Base-by-base conservation (phyloP, 345 rosid species). In the Moricandia moricandioides region DNA sequence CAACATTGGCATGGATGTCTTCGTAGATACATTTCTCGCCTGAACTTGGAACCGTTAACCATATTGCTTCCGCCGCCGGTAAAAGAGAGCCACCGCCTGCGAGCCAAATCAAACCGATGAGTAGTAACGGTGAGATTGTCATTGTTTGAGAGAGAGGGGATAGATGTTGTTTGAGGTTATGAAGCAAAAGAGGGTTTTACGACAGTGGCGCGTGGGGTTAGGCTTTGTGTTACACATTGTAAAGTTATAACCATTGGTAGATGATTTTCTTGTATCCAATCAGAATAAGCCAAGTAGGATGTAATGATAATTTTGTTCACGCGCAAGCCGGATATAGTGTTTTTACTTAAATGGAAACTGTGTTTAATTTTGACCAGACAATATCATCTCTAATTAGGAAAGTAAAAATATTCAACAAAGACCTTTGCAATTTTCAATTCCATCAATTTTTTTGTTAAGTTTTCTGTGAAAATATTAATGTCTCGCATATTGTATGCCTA, bases 21-120 rank as follows among this genome's bases (percentile, higher is more conserved):
- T 78, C 81, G 12, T 37, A 51, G 13, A 78, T 37, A 29, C 77
- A 78, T 66, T 1, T 78, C 18, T 47, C 68, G 0, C 81, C 77
- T 1, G 73, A 8, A 13, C 6, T 17, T 66, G 81, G 81, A 66
- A 78, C 39, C 2, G 81, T 72, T 37, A 78, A 29, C 81, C 77
- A 78, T 66, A 78, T 67, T 0, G 73, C 73, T 26, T 78, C 73
- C 51, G 0, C 29, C 18, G 5, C 24, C 8, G 69, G 58, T 3
- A 78, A 49, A 72, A 78, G 26, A 72, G 13, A 72, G 21, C 73
- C 40, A 65, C 59, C 39, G 39, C 57, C 7, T 47, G 18, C 17
- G 3, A 78, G 56, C 64, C 39, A 78, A 9, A 78, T 66, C 58
- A 78, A 52, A 52, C 68, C 58, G 51, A 78, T 52, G 47, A 60